Base-by-base conservation (phyloP, 2,329 filamentous ascomycete species). In the Fusarium duplospermum region DNA sequence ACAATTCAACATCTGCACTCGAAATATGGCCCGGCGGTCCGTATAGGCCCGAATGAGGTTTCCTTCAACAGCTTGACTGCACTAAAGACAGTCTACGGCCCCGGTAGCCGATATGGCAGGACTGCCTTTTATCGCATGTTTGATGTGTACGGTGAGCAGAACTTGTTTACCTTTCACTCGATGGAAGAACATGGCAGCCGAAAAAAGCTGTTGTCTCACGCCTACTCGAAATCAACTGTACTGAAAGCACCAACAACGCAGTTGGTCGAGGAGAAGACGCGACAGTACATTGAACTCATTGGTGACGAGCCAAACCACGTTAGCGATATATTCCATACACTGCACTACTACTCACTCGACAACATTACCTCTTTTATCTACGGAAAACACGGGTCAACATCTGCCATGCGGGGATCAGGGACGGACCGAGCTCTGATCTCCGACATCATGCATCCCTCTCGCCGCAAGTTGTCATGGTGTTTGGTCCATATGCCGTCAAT, bases 81-180 rank as follows among this genome's bases (percentile, higher is more conserved):
- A 0, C 70, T 89, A 40, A 83, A 84, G n/a, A 84, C 84, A 1
- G 89, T 90, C 24, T 89, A 90, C 76, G 87, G 88, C 0, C 84
- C 88, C 1, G 88, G 88, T 2, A 86, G 83, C 54, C 83, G 83
- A 0, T 89, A 86, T 64, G 87, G 86, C 45, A 79, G 87, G 42
- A 87, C 87, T 0, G 56, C 61, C 1, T 90, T 89, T 73, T 90
- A 90, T 64, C 83, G 84, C 52, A 89, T 89, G 85, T 89, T 90
- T 67, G 87, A 89, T 70, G 86, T 84, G 0, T 89, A 88, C 59
- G 87, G 86, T 0, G 81, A 81, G 11, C 84, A 84, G 75, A 89
- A 89, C 62, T 73, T 90, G 3, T 89, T 90, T 75, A 87, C 86
- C 0, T 89, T 89, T 68, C 79, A 80, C 8, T 80, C 82, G 0